Base-by-base conservation (phyloP, 192 early-diverging fungal species). In the Coemansia pectinata region DNA sequence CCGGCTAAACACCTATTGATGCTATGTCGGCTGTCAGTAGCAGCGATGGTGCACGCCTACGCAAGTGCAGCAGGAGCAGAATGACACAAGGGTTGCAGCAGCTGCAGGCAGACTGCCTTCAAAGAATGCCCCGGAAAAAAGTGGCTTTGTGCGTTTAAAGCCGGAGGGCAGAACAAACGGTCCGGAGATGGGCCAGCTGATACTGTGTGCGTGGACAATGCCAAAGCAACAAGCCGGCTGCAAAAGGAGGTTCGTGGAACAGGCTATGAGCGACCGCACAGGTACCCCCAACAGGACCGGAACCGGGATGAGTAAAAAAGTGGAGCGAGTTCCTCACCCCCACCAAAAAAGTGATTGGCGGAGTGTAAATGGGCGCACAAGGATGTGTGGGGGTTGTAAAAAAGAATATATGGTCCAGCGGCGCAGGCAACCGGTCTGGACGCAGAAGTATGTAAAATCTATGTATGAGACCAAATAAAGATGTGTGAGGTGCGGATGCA, bases 151-250 rank as follows among this genome's bases (percentile, higher is more conserved):
- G 50, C 33, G 36, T 12, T 36, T 50, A 45, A 65, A 52, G 45
- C 29, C 45, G 64, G 27, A 38, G 63, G 25, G 47, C 52, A 65
- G 63, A 65, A 48, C 63, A 61, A 61, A 21, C 52, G 27, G 52
- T 55, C 52, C 52, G 25, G 27, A 25, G 52, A 29, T 12, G 23
- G 23, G 12, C 25, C 52, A 55, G 25, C 52, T 29, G 52, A 25
- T 11, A 7, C 50, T 44, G 42, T 6, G 42, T 44, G 27, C 27
- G 42, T 17, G 12, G 27, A 25, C 52, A 55, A 55, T 29, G 27
- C 53, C 25, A 29, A 17, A 17, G 53, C 53, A 65, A 48, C 19
- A 44, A 65, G 47, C 63, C 12, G 36, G 14, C 31, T 34, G 38
- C 0, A 31, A 21, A 31, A 55, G 10, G 15, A 29, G 53, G 1